Evolutionary conservation across 441 rosid species (phyloP), one percentile per base, ranked within the genome.

Genomic region (Gossypium laxum): DNA sequence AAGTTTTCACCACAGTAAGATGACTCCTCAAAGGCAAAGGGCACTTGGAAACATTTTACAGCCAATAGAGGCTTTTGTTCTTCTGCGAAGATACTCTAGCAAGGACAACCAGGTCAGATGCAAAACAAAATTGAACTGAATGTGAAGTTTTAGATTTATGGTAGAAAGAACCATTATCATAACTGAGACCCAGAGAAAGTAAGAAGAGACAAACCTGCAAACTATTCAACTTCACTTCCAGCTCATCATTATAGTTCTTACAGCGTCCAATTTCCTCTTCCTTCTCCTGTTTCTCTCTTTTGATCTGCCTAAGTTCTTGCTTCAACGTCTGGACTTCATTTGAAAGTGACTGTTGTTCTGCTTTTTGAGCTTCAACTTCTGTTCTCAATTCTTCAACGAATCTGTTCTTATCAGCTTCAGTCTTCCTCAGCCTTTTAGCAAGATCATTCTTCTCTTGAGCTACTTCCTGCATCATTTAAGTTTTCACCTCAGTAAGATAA

Each of bases 241-340:
- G 89, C 77, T 88, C 91, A 79, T 92, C 89, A 67, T 91, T 91
- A 82, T 87, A 88, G 69, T 89, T 88, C 81, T 95, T 96, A 81
- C 92, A 89, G 17, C 96, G 86, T 62, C 91, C 87, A 82, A 91
- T 79, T 78, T 87, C 98, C 78, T 88, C 98, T 77, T 92, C 96
- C 74, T 91, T 95, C 81, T 95, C 91, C 73, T 85, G 87, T 81
- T 89, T 92, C 80, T 95, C 98, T 75, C 86, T 97, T 86, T 88
- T 88, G 18, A 92, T 86, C 80, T 95, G 98, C 75, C 87, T 95
- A 41, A 89, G 85, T 68, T 96, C 88, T 75, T 89, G 83, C 59
- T 91, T 92, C 79, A 92, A 76, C 65, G 86, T 73, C 81, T 88
- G 87, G 64, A 92, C 86, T 83, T 95, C 95, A 67, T 86, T 92